Base-by-base conservation (phyloP, 106 monocot species). In the Ottelia alismoides region DNA sequence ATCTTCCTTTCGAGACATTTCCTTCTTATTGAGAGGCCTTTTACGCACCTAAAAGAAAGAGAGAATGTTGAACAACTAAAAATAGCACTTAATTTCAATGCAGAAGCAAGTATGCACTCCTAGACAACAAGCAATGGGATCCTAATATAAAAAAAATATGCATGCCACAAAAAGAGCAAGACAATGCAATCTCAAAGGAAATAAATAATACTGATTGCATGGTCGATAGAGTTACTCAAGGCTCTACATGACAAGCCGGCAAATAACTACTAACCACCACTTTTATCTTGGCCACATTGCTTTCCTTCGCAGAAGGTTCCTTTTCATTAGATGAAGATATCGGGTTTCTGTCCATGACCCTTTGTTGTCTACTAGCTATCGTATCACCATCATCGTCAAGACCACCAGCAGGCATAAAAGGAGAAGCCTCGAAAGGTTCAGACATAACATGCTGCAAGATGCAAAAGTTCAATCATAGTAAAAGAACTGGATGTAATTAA, bases 21-120 rank as follows among this genome's bases (percentile, higher is more conserved):
- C 84, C 66, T 84, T 90, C 59, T 84, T 90, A 70, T 90, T 90
- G 59, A 84, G 56, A 47, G 90, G 90, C 30, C 90, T 74, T 64
- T 90, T 90, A 21, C 84, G 76, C 19, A 90, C 90, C 90, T 90
- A 62, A 60, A 67, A 51, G 62, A 17, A n/a, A 47, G 48, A 47
- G 19, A 45, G 28, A 45, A 43, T 17, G 43, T 22, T 31, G 28
- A 55, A 55, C 28, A 17, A 28, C 16, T 12, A 11, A 31, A 29
- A 6, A 6, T 12, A 35, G 12, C 35, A 35, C 9, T 35, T 35
- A 35, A 35, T 35, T 12, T 6, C 35, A 3, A 35, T 35, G 5
- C 9, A 6, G 35, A 12, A 6, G 35, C 35, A 35, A 35, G 35
- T 35, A 12, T 35, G 35, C n/a, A n/a, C n/a, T n/a, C n/a, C n/a